A percentile compares a stretch with the other conserved stretches of the same genome.
phyloP scores from a whole-genome alignment of 768 basidiomycete species.

The Lentinula aciculospora region DNA sequence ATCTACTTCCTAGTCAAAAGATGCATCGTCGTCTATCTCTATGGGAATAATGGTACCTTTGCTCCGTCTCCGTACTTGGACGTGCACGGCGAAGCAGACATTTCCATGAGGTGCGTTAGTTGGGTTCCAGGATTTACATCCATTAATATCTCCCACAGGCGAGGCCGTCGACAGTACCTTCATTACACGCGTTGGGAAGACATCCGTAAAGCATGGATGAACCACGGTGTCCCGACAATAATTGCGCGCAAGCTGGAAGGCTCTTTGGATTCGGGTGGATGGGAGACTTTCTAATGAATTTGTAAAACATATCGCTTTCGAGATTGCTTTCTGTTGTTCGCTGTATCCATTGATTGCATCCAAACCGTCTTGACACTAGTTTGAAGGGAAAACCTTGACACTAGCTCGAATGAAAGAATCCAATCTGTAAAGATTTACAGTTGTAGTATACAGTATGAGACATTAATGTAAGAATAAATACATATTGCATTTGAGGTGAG shows the following conservation, averaged over 20 bases:
- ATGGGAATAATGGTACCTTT: constrained; percentile 87
- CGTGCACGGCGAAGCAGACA: constrained; percentile 88
- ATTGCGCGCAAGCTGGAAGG: constrained; percentile 88
- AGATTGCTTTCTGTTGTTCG: background rate
- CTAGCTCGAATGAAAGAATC: background rate
- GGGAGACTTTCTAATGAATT: constrained; percentile 67
- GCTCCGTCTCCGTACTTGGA: constrained; percentile 88
- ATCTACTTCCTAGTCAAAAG: constrained; percentile 90
- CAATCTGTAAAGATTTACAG: no score
- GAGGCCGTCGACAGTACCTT: constrained; percentile 84
- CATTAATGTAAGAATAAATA: background rate
- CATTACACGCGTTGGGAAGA: constrained; percentile 89
- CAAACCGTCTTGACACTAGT: background rate
- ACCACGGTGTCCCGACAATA: constrained; percentile 83
- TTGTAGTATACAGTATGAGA: background rate
- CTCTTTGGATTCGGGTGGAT: constrained; percentile 85
- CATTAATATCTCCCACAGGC: constrained; percentile 34
- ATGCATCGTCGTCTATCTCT: constrained; percentile 85
- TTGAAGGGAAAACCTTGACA: background rate
- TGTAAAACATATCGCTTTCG: background rate
- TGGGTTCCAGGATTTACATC: background rate
- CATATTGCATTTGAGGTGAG: background rate
- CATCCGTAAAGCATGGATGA: constrained; percentile 84
- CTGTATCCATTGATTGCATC: background rate
- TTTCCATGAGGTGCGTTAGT: constrained; percentile 73